phyloP scores from a whole-genome alignment of 2,329 filamentous ascomycete genomes.

The Claviceps africana region DNA sequence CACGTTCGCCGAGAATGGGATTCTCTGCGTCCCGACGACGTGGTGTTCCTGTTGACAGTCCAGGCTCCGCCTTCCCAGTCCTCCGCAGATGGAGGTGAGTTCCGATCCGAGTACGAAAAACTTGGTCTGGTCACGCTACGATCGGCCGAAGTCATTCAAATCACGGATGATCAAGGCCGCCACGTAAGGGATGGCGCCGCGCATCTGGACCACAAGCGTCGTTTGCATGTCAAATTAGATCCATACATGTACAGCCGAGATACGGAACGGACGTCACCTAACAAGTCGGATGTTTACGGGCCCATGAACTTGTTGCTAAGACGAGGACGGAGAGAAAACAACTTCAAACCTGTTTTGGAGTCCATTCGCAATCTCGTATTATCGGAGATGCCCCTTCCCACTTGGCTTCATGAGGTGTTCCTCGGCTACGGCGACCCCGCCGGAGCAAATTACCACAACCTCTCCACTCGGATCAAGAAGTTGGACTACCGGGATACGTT shows the following conservation, averaged over 20 bases:
- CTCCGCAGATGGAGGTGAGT: conserved; percentile 36
- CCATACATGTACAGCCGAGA: conserved; percentile 64
- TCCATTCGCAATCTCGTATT: conserved; percentile 78
- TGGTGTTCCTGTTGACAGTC: conserved; percentile 74
- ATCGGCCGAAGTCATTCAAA: conserved; percentile 71
- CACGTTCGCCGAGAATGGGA: conserved; percentile 81
- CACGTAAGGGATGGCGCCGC: conserved; percentile 47
- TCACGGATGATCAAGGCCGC: conserved; percentile 74
- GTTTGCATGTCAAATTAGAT: conserved; percentile 71
- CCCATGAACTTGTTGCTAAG: conserved; percentile 75
- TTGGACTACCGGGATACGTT: conserved; percentile 93
- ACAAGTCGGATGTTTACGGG: conserved; percentile 69
- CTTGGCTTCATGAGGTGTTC: conserved; percentile 94
- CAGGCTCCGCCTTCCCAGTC: conserved; percentile 42
- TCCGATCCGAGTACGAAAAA: conserved; percentile 37
- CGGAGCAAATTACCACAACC: conserved; percentile 70
- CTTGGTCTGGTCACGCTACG: conserved; percentile 59
- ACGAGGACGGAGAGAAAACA: conserved; percentile 79
- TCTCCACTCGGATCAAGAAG: conserved; percentile 62
- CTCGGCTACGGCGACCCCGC: conserved; percentile 92
- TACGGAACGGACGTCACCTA: conserved; percentile 47
- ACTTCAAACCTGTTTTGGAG: conserved; percentile 86
- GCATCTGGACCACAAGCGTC: conserved; percentile 53
- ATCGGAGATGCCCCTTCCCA: conserved; percentile 71
- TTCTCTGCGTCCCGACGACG: conserved; percentile 68